Evolutionary conservation across 176 grass and related monocot genomes (phyloP), one percentile per base, ranked within the genome.

Genomic region (Paspalum vaginatum): DNA sequence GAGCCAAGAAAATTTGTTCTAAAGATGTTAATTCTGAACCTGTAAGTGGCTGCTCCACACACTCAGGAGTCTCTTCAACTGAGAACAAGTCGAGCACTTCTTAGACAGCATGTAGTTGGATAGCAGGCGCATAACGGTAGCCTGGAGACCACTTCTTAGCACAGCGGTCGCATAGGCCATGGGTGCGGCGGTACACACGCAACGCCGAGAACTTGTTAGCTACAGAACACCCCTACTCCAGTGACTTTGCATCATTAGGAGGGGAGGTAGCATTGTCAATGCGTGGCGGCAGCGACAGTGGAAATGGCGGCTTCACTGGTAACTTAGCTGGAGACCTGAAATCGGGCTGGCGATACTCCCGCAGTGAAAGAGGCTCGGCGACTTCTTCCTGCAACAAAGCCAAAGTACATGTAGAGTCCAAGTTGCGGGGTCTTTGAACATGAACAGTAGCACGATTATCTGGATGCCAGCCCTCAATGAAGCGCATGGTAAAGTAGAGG

Each of bases 281-380:
- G 6, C 18, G 12, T 2, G 53, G 53, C 0, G 53, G 53, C 0
- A 5, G 57, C 3, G 21, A 21, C 6, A 59, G 9, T 10, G 57
- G 57, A 0, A 60, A 1, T 4, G 57, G 57, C 1, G 17, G 8
- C 10, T 9, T 4, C 1, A 4, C 8, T 2, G 17, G 1, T 25
- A 4, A 5, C 5, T 2, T 0, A 8, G 17, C 7, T 0, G 0
- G 4, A 3, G 0, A 4, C 1, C 8, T 2, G 1, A 5, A 1
- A 22, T 60, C 57, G 25, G 9, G 22, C 0, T 2, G 7, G 0
- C 9, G 2, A 10, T 3, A 12, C 0, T 3, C 2, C 9, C 8
- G 2, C 1, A 21, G 21, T n/a, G n/a, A n/a, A n/a, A n/a, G n/a
- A 9, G 2, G 9, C 21, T 60, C 22, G 0, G 6, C 9, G 0